phyloP scores from a whole-genome alignment of 768 basidiomycete species.

The Kwoniella heveanensis region DNA sequence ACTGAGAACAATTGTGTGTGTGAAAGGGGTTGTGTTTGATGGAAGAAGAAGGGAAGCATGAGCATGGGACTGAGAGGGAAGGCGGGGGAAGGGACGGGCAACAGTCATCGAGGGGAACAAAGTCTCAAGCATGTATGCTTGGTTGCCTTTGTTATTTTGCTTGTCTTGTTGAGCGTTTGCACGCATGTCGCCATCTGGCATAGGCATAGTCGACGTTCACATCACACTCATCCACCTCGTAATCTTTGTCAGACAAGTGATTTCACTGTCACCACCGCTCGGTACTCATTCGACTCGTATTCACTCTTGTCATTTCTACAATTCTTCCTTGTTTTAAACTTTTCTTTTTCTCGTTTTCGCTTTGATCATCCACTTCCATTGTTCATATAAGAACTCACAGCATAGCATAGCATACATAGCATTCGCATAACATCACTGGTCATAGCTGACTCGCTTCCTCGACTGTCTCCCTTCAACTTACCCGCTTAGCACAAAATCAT shows the following conservation, averaged over 20 bases:
- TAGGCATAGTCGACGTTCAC: too few relatives aligned
- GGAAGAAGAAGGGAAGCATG: not conserved
- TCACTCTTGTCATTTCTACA: not conserved
- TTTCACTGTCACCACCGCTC: slow-evolving; percentile 14
- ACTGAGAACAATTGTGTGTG: not conserved
- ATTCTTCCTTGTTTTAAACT: not conserved
- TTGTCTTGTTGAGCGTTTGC: not conserved
- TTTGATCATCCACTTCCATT: slow-evolving; percentile 1
- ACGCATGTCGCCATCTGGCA: not conserved
- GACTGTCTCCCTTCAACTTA: not conserved
- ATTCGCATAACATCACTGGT: too few relatives aligned
- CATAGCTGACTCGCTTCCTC: not conserved
- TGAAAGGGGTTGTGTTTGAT: not conserved
- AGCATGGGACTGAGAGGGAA: too few relatives aligned
- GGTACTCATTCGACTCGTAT: slow-evolving; percentile 10
- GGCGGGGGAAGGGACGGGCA: too few relatives aligned
- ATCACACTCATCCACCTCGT: too few relatives aligned
- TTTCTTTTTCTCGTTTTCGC: slow-evolving; percentile 9
- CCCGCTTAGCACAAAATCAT: too few relatives aligned
- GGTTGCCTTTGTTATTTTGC: not conserved
- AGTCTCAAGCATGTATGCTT: not conserved
- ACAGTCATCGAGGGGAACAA: not conserved
- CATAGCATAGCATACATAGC: too few relatives aligned
- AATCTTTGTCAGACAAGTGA: too few relatives aligned
- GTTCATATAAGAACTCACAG: not conserved